phyloP scores from a whole-genome alignment of 148 eudicot species.

The Vaccinium macrocarpon region DNA sequence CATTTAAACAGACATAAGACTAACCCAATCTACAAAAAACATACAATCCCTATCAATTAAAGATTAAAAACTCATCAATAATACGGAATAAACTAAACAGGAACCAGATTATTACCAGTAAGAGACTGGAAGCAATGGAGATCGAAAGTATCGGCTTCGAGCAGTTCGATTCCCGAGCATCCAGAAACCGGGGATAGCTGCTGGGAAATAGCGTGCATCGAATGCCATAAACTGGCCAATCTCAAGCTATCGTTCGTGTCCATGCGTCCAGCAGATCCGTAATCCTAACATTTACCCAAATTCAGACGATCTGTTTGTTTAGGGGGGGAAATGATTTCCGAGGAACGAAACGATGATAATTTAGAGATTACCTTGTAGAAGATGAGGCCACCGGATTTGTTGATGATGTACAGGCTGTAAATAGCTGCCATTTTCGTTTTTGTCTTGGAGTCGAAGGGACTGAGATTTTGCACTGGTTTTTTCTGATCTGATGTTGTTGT shows the following conservation, averaged over 20 bases:
- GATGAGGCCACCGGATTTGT: conserved; percentile 96
- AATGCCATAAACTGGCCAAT: conserved; percentile 96
- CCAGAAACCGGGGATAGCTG: conserved; percentile 81
- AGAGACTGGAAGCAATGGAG: conserved; percentile 97
- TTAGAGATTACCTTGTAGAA: conserved; percentile 60
- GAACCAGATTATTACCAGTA: conserved; percentile 53
- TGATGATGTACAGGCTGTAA: conserved; percentile 76
- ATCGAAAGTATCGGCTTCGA: conserved; percentile 92
- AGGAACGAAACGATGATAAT: not conserved
- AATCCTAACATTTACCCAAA: conserved; percentile 52
- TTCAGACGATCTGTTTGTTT: not conserved
- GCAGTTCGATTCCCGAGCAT: conserved; percentile 77
- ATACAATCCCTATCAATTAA: not conserved
- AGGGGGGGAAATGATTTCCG: too few species aligned
- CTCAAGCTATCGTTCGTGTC: conserved; percentile 96
- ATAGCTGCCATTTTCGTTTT: conserved; percentile 61
- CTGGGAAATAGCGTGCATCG: conserved; percentile 99
- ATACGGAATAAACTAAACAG: not conserved
- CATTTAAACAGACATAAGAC: not conserved
- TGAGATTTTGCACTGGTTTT: not conserved
- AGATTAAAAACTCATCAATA: not conserved
- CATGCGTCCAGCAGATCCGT: conserved; percentile 94
- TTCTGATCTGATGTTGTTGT: not conserved
- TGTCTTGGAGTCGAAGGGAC: not conserved
- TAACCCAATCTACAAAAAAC: not conserved